These are phyloP conservation scores for Trichophyton schoenleinii DNA, from an alignment of 2,329 filamentous ascomycete species.

Conservation along the genomic window DNA sequence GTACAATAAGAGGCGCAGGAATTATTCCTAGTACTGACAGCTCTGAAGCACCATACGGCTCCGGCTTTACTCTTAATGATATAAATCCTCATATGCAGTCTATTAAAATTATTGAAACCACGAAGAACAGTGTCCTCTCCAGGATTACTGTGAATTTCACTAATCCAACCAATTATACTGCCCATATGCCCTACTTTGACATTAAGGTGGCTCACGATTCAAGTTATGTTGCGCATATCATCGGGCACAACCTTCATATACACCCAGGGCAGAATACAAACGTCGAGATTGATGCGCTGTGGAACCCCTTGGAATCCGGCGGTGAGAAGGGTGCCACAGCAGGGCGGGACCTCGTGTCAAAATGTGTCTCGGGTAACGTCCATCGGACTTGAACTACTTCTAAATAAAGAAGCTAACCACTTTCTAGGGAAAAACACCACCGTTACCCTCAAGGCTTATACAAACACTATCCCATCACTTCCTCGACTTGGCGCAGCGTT, in stretches of 20 bases:
- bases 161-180: constrained; percentile 81
- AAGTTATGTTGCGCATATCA: constrained; percentile 63
- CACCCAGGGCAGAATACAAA: constrained; percentile 59
- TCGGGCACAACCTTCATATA: constrained; percentile 51
- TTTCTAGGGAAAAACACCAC: constrained; percentile 60
- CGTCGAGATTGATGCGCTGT: constrained; percentile 54
- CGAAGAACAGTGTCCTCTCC: constrained; percentile 56
- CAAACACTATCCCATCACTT: constrained; percentile 58
- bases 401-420: constrained; percentile 9
- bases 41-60: constrained; percentile 46
- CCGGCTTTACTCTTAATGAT: constrained; percentile 40
- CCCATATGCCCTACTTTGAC: constrained; percentile 65
- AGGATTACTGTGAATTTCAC: constrained; percentile 67
- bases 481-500: constrained; percentile 62
- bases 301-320: constrained; percentile 55
- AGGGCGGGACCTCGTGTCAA: constrained; percentile 63
- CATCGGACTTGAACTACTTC: background rate
- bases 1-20: background rate
- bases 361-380: constrained; percentile 62
- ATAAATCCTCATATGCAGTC: constrained; percentile 55
- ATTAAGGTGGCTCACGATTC: constrained; percentile 63
- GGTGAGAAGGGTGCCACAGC: constrained; percentile 49
- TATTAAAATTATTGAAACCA: constrained; percentile 60
- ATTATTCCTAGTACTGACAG: constrained; percentile 14
- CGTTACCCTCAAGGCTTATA: constrained; percentile 59